Percentiles rank a stretch among this genome's conserved stretches.
These are phyloP conservation scores for Leccinum arenicola DNA, from an alignment of 768 basidiomycete genomes.

Conservation along the genomic window DNA sequence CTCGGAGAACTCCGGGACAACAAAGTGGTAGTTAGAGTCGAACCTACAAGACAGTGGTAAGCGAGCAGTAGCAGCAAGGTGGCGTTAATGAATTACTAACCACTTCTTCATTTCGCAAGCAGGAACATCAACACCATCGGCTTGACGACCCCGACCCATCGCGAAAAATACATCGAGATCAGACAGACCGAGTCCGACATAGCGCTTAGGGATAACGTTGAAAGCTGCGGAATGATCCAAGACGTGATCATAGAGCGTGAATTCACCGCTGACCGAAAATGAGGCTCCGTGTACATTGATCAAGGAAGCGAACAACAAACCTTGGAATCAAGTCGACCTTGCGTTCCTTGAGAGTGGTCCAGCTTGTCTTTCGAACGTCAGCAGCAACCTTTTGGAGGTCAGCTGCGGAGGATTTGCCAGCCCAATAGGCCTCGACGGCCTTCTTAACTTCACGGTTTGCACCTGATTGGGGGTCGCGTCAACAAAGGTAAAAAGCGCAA, in stretches of 20 bases:
- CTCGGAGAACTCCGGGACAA: slow-evolving; percentile 94
- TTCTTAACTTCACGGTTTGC: slow-evolving; percentile 96
- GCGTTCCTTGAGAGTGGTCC: slow-evolving; percentile 79
- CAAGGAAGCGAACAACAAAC: slow-evolving; percentile 41
- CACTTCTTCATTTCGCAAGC: slow-evolving; percentile 99
- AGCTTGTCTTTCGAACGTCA: slow-evolving; percentile 84
- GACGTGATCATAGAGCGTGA: slow-evolving; percentile 98
- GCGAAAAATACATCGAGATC: slow-evolving; percentile 96
- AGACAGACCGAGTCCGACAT: slow-evolving; percentile 80
- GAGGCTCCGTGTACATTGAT: slow-evolving; percentile 1
- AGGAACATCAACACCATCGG: slow-evolving; percentile 91
- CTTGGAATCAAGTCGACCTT: slow-evolving; percentile 92
- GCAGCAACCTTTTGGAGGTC: slow-evolving; percentile 87
- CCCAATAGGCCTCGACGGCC: slow-evolving; percentile 99
- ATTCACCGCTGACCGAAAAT: slow-evolving; percentile 75
- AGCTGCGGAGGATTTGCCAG: slow-evolving; percentile 81
- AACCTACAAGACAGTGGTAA: slow-evolving; percentile 54
- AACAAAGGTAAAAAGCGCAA: background rate
- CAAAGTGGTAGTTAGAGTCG: slow-evolving; percentile 98
- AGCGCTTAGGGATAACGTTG: slow-evolving; percentile 96
- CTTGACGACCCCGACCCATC: slow-evolving; percentile 98
- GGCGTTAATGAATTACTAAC: slow-evolving; percentile 43
- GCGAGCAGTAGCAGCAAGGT: background rate
- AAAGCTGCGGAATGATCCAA: slow-evolving; percentile 95
- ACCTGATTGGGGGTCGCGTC: slow-evolving; percentile 43